Conservation (phyloP, 768 basidiomycete genomes). For the Auricularia auricula-judae region DNA sequence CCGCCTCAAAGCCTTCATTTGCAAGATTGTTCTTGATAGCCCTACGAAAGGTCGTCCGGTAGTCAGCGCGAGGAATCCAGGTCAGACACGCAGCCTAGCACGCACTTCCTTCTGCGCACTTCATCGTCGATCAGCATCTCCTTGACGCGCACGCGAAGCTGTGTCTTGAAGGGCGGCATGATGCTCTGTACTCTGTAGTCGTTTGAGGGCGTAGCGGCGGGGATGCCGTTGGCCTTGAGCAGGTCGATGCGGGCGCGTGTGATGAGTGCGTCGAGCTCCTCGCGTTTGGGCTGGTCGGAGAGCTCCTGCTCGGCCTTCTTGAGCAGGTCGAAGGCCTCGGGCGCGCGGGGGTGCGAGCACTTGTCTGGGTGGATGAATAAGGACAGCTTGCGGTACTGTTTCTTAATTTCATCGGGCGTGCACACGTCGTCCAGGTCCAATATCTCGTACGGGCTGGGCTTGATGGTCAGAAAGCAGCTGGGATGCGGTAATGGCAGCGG, state of each 20-base stretch:
- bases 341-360: slow-evolving; percentile 73
- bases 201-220: slow-evolving; percentile 44
- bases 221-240: slow-evolving; percentile 52
- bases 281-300: slow-evolving; percentile 65
- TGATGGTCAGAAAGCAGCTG: no score
- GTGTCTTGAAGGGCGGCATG: slow-evolving; percentile 54
- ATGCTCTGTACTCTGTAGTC: slow-evolving; percentile 43
- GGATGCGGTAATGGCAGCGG: background rate
- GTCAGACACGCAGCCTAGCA: slow-evolving; percentile 3
- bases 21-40: slow-evolving; percentile 85
- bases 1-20: slow-evolving; percentile 87
- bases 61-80: no score
- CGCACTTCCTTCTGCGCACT: slow-evolving; percentile 71
- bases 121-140: slow-evolving; percentile 87
- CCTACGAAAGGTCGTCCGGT: slow-evolving; percentile 25
- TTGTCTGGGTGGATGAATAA: slow-evolving; percentile 98
- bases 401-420: slow-evolving; percentile 68
- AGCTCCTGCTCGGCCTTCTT: slow-evolving; percentile 91
- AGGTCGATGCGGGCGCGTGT: slow-evolving; percentile 60
- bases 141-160: slow-evolving; percentile 62
- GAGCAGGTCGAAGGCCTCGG: slow-evolving; percentile 86
- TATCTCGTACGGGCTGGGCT: slow-evolving; percentile 80
- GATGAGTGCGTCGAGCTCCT: slow-evolving; percentile 71
- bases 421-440: slow-evolving; percentile 63
- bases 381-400: slow-evolving; percentile 75